These are phyloP conservation scores for Neonothopanus nambi DNA, from an alignment of 1,284 basidiomycete species.

Conservation along the genomic window DNA sequence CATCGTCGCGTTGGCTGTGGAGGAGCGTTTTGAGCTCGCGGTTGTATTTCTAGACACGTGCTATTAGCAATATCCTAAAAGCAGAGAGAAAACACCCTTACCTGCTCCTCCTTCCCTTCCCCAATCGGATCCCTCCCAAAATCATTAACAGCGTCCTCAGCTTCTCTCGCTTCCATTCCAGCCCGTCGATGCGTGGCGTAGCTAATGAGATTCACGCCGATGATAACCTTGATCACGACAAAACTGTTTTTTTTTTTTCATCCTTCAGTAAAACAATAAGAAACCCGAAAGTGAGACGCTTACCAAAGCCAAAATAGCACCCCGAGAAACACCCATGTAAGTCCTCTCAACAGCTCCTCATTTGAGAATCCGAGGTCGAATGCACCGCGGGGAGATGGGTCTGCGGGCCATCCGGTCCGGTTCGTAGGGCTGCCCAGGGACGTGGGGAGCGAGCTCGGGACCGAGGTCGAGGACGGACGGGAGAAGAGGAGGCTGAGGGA, in stretches of 20 bases:
- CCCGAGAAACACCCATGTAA: conserved; percentile 68
- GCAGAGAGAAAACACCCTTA: too few species aligned
- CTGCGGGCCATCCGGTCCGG: conserved; percentile 1
- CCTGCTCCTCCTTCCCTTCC: conserved; percentile 83
- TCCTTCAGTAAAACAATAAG: neutral
- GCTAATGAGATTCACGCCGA: conserved; percentile 84
- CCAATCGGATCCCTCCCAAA: conserved; percentile 86
- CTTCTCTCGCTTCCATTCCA: conserved; percentile 76
- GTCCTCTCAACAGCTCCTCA: conserved; percentile 51
- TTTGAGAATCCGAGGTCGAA: conserved; percentile 37
- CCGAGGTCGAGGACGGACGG: conserved; percentile 34
- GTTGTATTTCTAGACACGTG: conserved; percentile 84
- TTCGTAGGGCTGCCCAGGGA: conserved; percentile 15
- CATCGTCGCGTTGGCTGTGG: conserved; percentile 69
- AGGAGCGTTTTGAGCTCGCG: conserved; percentile 74
- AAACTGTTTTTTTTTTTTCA: conserved; percentile 59
- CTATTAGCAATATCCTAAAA: too few species aligned
- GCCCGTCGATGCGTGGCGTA: conserved; percentile 77
- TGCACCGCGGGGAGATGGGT: conserved; percentile 24
- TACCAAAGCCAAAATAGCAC: conserved; percentile 85
- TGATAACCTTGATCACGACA: conserved; percentile 84
- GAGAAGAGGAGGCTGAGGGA: conserved; percentile 68
- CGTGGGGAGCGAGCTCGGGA: conserved; percentile 31
- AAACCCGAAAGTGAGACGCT: conserved; percentile 18
- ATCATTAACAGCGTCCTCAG: conserved; percentile 76